Evolutionary conservation across 164 flowering plant genomes (phyloP).

Genomic region (Brasenia schreberi): DNA sequence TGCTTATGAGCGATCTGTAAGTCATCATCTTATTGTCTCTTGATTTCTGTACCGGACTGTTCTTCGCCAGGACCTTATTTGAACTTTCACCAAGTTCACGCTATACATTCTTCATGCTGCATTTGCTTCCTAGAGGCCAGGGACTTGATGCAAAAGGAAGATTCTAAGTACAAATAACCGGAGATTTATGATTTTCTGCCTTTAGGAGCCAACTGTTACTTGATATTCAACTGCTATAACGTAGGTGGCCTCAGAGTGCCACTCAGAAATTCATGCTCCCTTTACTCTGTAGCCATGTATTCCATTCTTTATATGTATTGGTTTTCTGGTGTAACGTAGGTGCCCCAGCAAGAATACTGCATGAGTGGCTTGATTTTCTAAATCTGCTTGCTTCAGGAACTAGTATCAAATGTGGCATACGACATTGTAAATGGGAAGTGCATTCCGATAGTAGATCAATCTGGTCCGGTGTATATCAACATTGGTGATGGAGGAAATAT

Average conservation of each 20-base stretch:
- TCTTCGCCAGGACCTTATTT: neutral
- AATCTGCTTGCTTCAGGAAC: conserved; percentile 14
- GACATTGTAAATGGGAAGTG: conserved; percentile 24
- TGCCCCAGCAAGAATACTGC: neutral
- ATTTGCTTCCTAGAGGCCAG: too few relatives aligned
- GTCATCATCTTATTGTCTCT: conserved; percentile 1
- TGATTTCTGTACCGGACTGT: neutral
- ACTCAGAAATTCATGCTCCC: too few relatives aligned
- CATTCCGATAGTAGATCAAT: conserved; percentile 20
- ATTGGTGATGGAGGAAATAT: conserved; percentile 47
- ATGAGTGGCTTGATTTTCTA: neutral
- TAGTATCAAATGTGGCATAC: conserved; percentile 33
- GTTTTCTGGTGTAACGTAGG: too few relatives aligned
- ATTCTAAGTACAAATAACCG: neutral
- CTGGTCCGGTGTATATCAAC: conserved; percentile 38
- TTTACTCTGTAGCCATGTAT: neutral
- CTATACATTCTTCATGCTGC: too few relatives aligned
- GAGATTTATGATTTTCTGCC: neutral
- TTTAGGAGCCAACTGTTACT: neutral
- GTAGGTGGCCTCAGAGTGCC: neutral
- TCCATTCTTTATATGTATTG: neutral
- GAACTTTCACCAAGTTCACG: neutral
- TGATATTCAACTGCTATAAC: neutral
- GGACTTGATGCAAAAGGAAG: too few relatives aligned
- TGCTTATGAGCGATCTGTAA: conserved; percentile 79